phyloP scores from a whole-genome alignment of 2,329 filamentous ascomycete genomes.

The Paecilomyces sp. region DNA sequence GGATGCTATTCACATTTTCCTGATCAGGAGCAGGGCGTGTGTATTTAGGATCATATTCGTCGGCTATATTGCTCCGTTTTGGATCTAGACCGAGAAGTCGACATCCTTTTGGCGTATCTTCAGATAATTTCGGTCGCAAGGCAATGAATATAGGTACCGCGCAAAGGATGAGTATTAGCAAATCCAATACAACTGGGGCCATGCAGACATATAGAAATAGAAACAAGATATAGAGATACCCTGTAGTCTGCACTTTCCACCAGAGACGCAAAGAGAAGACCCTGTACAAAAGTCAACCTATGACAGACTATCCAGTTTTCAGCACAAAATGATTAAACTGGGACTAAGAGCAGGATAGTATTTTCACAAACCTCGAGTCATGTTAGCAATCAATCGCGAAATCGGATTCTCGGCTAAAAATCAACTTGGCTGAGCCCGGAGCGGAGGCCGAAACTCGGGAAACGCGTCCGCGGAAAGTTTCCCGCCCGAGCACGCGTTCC shows the following conservation, averaged over 20 bases:
- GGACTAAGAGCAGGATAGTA: too few species aligned
- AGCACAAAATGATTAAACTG: too few species aligned
- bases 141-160: constrained; percentile 6
- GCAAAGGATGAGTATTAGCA: constrained; percentile 5
- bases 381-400: background rate
- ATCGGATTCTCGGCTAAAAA: background rate
- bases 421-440: background rate
- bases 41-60: constrained; percentile 50
- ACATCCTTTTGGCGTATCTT: constrained; percentile 40
- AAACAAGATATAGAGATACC: too few species aligned
- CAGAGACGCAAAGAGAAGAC: too few species aligned
- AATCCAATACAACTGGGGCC: background rate
- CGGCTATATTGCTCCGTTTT: constrained; percentile 45
- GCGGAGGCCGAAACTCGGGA: background rate
- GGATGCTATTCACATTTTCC: constrained; percentile 21
- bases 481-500: background rate
- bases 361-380: too few species aligned
- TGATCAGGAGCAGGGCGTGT: constrained; percentile 23
- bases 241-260: too few species aligned
- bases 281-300: background rate
- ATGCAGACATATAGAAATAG: too few species aligned
- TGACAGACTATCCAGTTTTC: background rate
- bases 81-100: constrained; percentile 43
- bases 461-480: background rate
- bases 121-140: constrained; percentile 1